phyloP scores from a whole-genome alignment of 2,329 filamentous ascomycete genomes.

The Claviceps cyperi region DNA sequence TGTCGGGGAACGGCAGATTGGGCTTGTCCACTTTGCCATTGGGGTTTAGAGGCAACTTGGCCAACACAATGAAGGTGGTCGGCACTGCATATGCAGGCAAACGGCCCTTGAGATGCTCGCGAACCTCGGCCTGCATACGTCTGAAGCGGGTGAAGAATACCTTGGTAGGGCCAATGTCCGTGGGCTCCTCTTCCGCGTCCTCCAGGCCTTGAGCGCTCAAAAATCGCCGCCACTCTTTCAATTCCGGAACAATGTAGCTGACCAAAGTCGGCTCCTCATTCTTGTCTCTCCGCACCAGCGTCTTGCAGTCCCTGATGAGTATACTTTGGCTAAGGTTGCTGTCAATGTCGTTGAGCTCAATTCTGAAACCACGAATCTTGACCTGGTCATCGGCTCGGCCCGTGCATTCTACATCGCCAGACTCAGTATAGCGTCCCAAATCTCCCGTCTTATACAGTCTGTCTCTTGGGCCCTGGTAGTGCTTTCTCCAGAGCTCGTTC shows the following conservation, averaged over 20 bases:
- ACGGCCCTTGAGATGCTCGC: constrained; percentile 56
- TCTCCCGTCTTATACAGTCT: constrained; percentile 80
- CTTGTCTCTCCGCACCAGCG: constrained; percentile 44
- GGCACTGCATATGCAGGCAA: constrained; percentile 22
- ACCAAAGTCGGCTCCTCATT: constrained; percentile 65
- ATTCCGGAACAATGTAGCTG: constrained; percentile 79
- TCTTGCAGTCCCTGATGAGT: constrained; percentile 71
- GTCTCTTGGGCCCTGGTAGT: constrained; percentile 71
- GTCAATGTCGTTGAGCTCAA: constrained; percentile 90
- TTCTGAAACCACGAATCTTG: constrained; percentile 91
- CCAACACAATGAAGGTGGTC: constrained; percentile 18
- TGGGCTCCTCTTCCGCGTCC: constrained; percentile 39
- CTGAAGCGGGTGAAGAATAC: constrained; percentile 32
- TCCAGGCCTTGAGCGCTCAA: constrained; percentile 39
- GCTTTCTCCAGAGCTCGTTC: constrained; percentile 60
- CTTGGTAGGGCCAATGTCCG: constrained; percentile 26
- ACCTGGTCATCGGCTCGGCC: constrained; percentile 80
- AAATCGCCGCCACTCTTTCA: constrained; percentile 55
- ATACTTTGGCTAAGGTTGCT: constrained; percentile 61
- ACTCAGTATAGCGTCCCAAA: constrained; percentile 57
- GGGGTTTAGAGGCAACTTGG: constrained; percentile 52
- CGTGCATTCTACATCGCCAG: constrained; percentile 60
- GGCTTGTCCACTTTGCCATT: constrained; percentile 73
- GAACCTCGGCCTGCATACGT: constrained; percentile 32
- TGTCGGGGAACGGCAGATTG: constrained; percentile 66